Conservation (phyloP, 805 yeast species). For the Yarrowia porcina region DNA sequence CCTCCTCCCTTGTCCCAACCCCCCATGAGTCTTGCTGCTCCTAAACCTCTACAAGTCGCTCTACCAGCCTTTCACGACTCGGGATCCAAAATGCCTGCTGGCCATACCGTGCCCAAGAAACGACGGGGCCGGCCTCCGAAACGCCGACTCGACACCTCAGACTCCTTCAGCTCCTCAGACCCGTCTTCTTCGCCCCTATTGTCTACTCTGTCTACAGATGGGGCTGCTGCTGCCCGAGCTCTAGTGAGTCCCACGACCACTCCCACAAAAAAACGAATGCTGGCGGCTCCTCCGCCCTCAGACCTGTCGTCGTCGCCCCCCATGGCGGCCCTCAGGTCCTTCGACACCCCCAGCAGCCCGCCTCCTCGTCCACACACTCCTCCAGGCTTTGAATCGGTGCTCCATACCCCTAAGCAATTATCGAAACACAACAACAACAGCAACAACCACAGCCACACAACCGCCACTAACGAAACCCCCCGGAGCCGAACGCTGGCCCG, state of each 20-base stretch:
- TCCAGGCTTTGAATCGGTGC: neutral
- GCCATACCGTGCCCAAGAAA: neutral
- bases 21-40: conserved; percentile 23
- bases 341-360: conserved; percentile 8
- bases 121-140: conserved; percentile 15
- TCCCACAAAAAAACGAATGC: conserved; percentile 14
- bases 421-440: neutral
- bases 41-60: conserved; percentile 17
- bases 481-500: conserved; percentile 19
- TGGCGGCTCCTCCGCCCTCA: neutral
- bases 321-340: neutral
- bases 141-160: neutral
- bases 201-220: conserved; percentile 8
- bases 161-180: conserved; percentile 1
- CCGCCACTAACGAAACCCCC: conserved; percentile 13
- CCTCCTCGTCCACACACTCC: conserved; percentile 11
- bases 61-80: neutral
- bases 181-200: conserved; percentile 5
- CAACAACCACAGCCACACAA: neutral
- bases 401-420: conserved; percentile 4
- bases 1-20: neutral
- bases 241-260: neutral
- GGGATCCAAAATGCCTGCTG: neutral
- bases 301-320: conserved; percentile 19
- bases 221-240: neutral